A percentile compares a stretch with the other conserved stretches of the same genome.
Evolutionary conservation across 1,284 basidiomycete species (phyloP).

Genomic region (Trametes sp.): DNA sequence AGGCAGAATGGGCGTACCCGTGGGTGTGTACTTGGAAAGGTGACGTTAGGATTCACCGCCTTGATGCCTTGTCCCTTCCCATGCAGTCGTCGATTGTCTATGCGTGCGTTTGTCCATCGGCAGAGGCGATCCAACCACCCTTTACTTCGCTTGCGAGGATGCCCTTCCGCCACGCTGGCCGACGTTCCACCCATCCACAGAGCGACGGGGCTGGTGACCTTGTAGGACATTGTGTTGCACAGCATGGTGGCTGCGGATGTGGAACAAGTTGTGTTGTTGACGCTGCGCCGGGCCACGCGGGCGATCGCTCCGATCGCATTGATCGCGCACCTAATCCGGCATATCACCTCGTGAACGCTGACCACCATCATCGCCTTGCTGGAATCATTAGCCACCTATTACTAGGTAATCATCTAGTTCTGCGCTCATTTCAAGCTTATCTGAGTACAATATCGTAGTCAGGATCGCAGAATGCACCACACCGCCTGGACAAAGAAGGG

Average conservation of each 20-base stretch:
- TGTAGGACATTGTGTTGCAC: constrained; percentile 3
- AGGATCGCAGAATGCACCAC: constrained; percentile 25
- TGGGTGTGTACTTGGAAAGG: background rate
- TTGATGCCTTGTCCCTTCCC: background rate
- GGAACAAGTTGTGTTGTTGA: constrained; percentile 12
- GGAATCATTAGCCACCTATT: background rate
- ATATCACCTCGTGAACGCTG: background rate
- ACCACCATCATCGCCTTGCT: constrained; percentile 6
- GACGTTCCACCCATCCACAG: background rate
- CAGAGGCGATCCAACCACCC: background rate
- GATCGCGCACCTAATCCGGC: constrained; percentile 17
- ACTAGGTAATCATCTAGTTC: background rate
- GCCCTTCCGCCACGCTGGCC: background rate
- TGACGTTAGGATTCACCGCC: background rate
- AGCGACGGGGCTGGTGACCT: background rate
- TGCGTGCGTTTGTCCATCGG: too few species aligned
- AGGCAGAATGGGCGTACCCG: background rate
- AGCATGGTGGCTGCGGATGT: constrained; percentile 15
- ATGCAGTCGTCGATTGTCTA: too few species aligned
- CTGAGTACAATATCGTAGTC: background rate
- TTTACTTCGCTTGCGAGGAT: background rate
- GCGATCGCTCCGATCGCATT: constrained; percentile 9
- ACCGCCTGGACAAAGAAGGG: constrained; percentile 37
- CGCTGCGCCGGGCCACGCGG: constrained; percentile 6
- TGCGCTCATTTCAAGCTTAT: background rate